Base-by-base conservation (phyloP, 2,329 filamentous ascomycete genomes). In the Ceratocystis smalleyi region DNA sequence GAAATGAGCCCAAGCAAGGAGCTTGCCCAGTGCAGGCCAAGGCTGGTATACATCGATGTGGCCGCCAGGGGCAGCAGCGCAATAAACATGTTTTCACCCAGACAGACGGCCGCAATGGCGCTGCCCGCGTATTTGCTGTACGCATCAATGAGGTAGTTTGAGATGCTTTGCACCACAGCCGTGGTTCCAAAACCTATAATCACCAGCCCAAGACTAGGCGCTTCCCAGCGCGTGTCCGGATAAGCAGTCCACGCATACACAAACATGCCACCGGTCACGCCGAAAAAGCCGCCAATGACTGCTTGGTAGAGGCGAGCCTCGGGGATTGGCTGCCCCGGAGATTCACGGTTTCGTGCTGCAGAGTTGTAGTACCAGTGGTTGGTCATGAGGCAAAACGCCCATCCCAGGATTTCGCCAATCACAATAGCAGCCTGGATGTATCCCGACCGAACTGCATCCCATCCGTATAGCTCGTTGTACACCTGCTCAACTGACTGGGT, bases 111-210 rank as follows among this genome's bases (percentile, higher is more conserved):
- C 3, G 76, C 78, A 30, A 80, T 74, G 0, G 78, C 77, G 43
- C 76, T 79, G 0, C 74, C 78, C 3, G 78, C 77, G 66, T 79
- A 80, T 61, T 75, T 76, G 1, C 74, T 73, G 66, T 81, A 81
- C 1, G 76, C 73, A 68, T 81, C 79, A 1, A 77, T 74, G 15
- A 81, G 71, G 62, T 81, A 82, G 64, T 76, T 75, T 19, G 75
- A 75, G 17, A 79, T 75, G 0, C 75, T 76, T 1, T 73, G 71
- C 0, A 79, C 75, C 7, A 80, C 75, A 40, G 74, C 72, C 12
- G 77, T 77, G 68, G 77, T 78, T 1, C 78, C 79, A 30, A 77
- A 77, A 0, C 79, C 79, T 1, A 81, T 75, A 68, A 80, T 73
- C 0, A 69, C 71, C 1, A 81, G 72, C 0, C 78, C 77, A 17